Conservation (phyloP, 257 asterid genomes). For the Capsicum pubescens region DNA sequence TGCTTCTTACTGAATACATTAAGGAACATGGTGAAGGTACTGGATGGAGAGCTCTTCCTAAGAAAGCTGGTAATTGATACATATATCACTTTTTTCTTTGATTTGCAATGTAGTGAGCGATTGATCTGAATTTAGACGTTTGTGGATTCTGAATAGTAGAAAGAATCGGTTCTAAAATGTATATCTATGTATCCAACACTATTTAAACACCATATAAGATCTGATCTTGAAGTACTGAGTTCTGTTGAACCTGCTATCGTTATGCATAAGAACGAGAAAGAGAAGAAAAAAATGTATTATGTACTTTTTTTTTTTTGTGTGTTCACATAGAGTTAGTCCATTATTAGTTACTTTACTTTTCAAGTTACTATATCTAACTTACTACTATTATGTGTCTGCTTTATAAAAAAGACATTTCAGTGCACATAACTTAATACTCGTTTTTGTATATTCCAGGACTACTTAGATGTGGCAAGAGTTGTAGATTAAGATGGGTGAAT, state of each 20-base stretch:
- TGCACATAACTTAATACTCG: not conserved
- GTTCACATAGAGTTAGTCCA: no score
- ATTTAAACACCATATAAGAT: not conserved
- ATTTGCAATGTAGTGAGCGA: not conserved
- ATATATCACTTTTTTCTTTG: not conserved
- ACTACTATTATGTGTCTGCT: no score
- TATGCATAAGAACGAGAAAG: not conserved
- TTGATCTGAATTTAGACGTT: not conserved
- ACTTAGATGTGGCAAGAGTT: not conserved
- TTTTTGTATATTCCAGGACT: not conserved
- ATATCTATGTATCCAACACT: not conserved
- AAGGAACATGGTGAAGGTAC: not conserved
- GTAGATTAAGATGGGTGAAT: not conserved
- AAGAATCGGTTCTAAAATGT: no score
- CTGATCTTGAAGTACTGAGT: not conserved
- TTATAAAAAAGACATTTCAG: no score
- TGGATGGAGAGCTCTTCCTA: slow-evolving; percentile 9
- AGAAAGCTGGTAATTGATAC: not conserved
- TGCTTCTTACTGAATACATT: not conserved
- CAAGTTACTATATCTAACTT: not conserved
- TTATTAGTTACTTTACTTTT: no score
- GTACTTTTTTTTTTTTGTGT: no score
- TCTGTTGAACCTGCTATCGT: not conserved
- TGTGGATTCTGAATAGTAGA: not conserved
- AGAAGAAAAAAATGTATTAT: not conserved